A percentile compares a stretch with the other conserved stretches of the same genome.
Evolutionary conservation across 1,139 yeast species (phyloP).

Genomic region (Candida sp.): DNA sequence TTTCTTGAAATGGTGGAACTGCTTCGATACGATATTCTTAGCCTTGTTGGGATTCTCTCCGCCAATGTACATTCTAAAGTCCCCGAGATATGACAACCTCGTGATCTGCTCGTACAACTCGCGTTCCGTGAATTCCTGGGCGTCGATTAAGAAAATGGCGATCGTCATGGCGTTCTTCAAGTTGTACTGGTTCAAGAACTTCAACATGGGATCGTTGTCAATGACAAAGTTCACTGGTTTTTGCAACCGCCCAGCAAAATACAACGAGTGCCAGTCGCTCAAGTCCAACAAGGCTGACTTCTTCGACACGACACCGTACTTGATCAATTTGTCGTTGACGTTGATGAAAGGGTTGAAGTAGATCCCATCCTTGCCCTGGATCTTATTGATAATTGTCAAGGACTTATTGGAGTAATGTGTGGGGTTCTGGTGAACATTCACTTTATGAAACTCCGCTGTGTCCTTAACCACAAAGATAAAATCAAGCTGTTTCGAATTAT

Average conservation of each 20-base stretch:
- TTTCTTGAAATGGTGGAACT: slow-evolving; percentile 65
- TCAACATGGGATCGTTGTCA: slow-evolving; percentile 46
- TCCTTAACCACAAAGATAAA: slow-evolving; percentile 84
- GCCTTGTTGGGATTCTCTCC: slow-evolving; percentile 95
- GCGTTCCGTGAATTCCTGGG: slow-evolving; percentile 54
- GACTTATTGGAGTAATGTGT: slow-evolving; percentile 78
- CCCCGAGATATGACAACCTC: slow-evolving; percentile 86
- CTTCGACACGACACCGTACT: slow-evolving; percentile 84
- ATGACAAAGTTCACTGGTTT: slow-evolving; percentile 86
- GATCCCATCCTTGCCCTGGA: slow-evolving; percentile 87
- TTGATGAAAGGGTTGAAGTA: slow-evolving; percentile 91
- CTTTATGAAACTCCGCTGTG: slow-evolving; percentile 74
- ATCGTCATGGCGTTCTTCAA: slow-evolving; percentile 78
- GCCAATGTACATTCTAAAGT: slow-evolving; percentile 83
- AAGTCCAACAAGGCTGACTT: slow-evolving; percentile 68
- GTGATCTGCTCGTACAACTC: slow-evolving; percentile 81
- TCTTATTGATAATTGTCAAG: slow-evolving; percentile 59
- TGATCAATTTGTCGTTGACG: slow-evolving; percentile 57
- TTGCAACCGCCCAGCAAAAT: slow-evolving; percentile 92
- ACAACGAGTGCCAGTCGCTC: slow-evolving; percentile 81
- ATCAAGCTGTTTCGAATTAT: slow-evolving; percentile 63
- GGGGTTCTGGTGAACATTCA: slow-evolving; percentile 67
- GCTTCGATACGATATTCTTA: slow-evolving; percentile 81
- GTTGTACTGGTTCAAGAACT: slow-evolving; percentile 75
- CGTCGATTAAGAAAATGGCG: slow-evolving; percentile 57